These are phyloP conservation scores for Daldinia grandis DNA, from an alignment of 495 filamentous ascomycete species.

Conservation along the genomic window DNA sequence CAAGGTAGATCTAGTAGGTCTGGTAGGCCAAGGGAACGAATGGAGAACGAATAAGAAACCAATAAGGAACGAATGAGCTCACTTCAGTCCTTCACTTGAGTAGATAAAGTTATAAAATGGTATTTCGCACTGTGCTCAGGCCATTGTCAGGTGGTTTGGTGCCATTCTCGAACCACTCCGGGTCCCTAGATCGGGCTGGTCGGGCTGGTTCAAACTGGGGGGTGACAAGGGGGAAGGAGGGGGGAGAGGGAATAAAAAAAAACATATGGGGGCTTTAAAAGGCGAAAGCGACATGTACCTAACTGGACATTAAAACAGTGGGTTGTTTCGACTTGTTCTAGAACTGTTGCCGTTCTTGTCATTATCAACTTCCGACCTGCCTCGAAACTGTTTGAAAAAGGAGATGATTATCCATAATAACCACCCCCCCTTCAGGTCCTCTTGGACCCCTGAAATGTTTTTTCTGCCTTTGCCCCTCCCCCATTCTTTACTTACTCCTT, in stretches of 20 bases:
- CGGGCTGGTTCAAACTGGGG: background rate
- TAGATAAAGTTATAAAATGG: slow-evolving; percentile 1
- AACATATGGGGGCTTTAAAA: slow-evolving; percentile 9
- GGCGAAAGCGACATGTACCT: slow-evolving; percentile 24
- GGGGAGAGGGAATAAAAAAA: too few species aligned
- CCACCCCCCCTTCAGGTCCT: background rate
- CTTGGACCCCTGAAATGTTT: background rate
- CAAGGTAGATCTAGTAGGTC: background rate
- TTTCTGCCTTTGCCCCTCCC: background rate
- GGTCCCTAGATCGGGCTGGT: slow-evolving; percentile 21
- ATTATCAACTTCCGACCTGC: background rate
- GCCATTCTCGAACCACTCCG: slow-evolving; percentile 44
- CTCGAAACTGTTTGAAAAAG: background rate
- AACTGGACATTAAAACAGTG: slow-evolving; percentile 28
- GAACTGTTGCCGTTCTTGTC: slow-evolving; percentile 12
- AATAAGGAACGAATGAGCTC: slow-evolving; percentile 12
- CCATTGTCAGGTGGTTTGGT: slow-evolving; percentile 43
- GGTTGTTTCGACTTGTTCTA: slow-evolving; percentile 40
- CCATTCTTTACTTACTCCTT: slow-evolving; percentile 1
- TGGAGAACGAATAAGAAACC: slow-evolving; percentile 10
- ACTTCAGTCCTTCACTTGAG: slow-evolving; percentile 1
- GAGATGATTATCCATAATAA: background rate
- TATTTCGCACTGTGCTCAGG: slow-evolving; percentile 40
- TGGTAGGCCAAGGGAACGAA: background rate
- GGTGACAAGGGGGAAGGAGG: background rate